Evolutionary conservation across 1,284 basidiomycete species (phyloP), one percentile per base, ranked within the genome.

Genomic region (Melampsora abietis-canadensis): DNA sequence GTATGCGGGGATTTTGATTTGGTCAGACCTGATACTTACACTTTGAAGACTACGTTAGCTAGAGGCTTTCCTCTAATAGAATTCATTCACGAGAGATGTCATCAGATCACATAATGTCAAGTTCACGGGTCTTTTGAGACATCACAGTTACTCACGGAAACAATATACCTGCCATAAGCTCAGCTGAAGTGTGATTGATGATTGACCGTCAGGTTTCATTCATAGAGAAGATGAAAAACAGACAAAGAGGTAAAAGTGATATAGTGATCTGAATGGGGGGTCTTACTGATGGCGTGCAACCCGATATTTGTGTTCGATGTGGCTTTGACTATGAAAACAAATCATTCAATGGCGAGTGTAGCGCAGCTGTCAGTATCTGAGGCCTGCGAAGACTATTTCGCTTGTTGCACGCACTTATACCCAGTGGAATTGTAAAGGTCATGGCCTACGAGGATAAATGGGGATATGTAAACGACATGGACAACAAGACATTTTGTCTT

Each of bases 41-140:
- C 68, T 54, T 70, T 70, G 47, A 70, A 70, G 44, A 63, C 61
- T 1, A 70, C 68, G 40, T 70, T 70, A 2, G 68, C 68, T n/a
- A 70, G 17, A 10, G 68, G 68, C 30, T 63, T 70, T 14, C 68
- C 68, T 2, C 68, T 70, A 14, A 34, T 0, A 31, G 1, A n/a
- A 57, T n/a, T 3, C 27, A 21, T n/a, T 17, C 24, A 12, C 24
- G 21, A 44, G 12, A 48, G 37, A 62, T 30, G 1, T 47, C 46
- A 31, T 27, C 21, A 30, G 4, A n/a, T 37, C 14, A 46, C 21
- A 21, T 27, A 24, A 44, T 10, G 30, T n/a, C 19, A 3, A 65
- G n/a, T 44, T 65, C 2, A 65, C 21, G 15, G 15, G 21, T 4
- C 24, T 21, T 21, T 6, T n/a, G 44, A 44, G 31, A 64, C 12